These are phyloP conservation scores for Teratosphaeriaceae sp. DNA, from an alignment of 2,329 filamentous ascomycete species.

Conservation along the genomic window DNA sequence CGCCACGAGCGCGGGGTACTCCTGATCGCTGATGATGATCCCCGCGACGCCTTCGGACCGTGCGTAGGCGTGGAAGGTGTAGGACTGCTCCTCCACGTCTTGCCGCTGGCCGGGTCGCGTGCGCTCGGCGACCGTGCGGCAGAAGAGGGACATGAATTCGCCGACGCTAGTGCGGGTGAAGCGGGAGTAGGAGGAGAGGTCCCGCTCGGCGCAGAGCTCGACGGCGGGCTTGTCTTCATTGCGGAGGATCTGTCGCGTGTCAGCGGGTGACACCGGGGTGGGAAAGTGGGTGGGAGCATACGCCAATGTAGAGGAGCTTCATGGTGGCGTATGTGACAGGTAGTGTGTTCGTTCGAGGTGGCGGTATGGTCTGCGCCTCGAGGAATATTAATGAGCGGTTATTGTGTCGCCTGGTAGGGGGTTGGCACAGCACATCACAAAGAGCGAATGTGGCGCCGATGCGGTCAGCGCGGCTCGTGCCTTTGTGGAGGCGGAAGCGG, in stretches of 20 bases:
- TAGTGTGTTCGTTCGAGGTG: no score
- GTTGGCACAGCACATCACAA: neutral
- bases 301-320: constrained; percentile 85
- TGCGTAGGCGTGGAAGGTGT: constrained; percentile 51
- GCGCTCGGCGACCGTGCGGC: constrained; percentile 79
- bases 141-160: constrained; percentile 78
- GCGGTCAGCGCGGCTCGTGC: neutral
- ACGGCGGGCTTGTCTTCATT: constrained; percentile 70
- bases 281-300: constrained; percentile 40
- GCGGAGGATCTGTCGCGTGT: constrained; percentile 61
- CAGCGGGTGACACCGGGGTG: constrained; percentile 14
- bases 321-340: constrained; percentile 46
- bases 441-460: neutral
- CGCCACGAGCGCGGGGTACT: constrained; percentile 63
- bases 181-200: constrained; percentile 70
- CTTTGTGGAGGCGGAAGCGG: neutral
- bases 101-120: constrained; percentile 67
- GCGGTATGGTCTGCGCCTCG: no score
- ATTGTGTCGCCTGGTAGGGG: neutral
- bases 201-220: constrained; percentile 70
- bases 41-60: constrained; percentile 42
- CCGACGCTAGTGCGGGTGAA: constrained; percentile 61
- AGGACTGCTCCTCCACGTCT: constrained; percentile 76
- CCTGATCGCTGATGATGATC: constrained; percentile 42
- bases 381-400: no score